These are phyloP conservation scores for Microstroma glucosiphilum DNA, from an alignment of 1,284 basidiomycete genomes.

Conservation along the genomic window DNA sequence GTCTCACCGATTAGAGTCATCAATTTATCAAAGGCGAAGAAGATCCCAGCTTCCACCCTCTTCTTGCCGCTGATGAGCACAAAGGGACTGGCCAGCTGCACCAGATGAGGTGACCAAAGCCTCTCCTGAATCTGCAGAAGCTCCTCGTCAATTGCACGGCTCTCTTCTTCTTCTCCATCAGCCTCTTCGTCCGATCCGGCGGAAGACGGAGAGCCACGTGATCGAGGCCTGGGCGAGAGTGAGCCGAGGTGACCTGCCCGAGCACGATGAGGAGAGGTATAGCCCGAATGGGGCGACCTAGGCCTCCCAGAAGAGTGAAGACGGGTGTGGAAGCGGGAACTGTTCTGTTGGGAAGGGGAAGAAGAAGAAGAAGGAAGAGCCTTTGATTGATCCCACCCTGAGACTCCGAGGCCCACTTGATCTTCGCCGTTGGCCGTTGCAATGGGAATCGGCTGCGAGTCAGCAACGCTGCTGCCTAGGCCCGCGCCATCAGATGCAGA, in stretches of 20 bases:
- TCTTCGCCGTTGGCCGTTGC: background rate
- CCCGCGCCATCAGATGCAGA: background rate
- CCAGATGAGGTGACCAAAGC: background rate
- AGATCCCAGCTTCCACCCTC: conserved; percentile 50
- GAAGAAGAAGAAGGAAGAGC: background rate
- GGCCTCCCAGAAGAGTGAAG: background rate
- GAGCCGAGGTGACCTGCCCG: background rate
- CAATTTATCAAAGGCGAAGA: conserved; percentile 49
- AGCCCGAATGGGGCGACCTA: background rate
- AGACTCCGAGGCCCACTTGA: background rate
- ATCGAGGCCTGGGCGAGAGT: background rate
- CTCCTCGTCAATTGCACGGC: background rate
- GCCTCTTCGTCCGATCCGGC: background rate
- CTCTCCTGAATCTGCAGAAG: background rate
- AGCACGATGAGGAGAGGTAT: background rate
- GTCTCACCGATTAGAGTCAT: conserved; percentile 40
- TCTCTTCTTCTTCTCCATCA: background rate
- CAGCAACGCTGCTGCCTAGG: too few species aligned
- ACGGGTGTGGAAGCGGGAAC: background rate
- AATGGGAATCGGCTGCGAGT: too few species aligned
- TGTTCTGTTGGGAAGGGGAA: background rate
- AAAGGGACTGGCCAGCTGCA: conserved; percentile 6
- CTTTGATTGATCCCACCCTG: background rate
- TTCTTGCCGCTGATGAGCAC: conserved; percentile 11
- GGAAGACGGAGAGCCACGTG: background rate